Evolutionary conservation across 352 stramenopile species (phyloP), one percentile per base, ranked within the genome.

Genomic region (Globisporangium middletonii): DNA sequence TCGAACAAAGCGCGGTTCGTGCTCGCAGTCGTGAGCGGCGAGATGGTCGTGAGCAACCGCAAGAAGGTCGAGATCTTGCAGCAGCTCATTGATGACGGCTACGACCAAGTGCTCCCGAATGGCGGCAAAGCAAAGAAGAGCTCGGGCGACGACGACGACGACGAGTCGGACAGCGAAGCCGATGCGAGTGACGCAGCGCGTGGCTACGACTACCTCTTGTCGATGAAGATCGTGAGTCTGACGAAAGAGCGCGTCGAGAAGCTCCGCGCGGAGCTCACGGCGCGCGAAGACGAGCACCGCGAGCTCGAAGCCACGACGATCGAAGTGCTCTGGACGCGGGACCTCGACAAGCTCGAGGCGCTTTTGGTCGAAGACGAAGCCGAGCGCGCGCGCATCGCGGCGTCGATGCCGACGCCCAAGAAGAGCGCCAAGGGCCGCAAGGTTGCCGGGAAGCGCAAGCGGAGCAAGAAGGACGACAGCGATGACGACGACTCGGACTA

Each of bases 1-100:
- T 88, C 82, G 19, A 99, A 98, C 73, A 98, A 98, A 73, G 77
- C 89, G 33, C 86, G 92, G 16, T 99, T 99, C 59, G 97, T 99
- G 46, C 64, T 98, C 65, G 71, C 88, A 26, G 95, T 99, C 30
- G 83, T 97, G 6, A 78, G 92, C 46, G 88, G 88, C 33, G 75
- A 92, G 45, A 72, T 99, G 38, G 66, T 98, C 50, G 83, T 99
- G n/a, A 92, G 91, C 62, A 95, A 96, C 61, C 90, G 95, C 30
- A 94, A 94, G 64, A 98, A 97, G 71, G 71, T 92, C 46, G 94
- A 98, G 26, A 80, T 98, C n/a, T 69, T 97, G 1, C 67, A 83
- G 57, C 75, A 97, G 51, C 66, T 99, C 4, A 58, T 86, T 33
- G 68, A 86, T 4, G 73, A 97, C 54, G 83, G 85, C n/a, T 99